phyloP scores from a whole-genome alignment of 345 rosid species.

The Excoecaria agallocha region DNA sequence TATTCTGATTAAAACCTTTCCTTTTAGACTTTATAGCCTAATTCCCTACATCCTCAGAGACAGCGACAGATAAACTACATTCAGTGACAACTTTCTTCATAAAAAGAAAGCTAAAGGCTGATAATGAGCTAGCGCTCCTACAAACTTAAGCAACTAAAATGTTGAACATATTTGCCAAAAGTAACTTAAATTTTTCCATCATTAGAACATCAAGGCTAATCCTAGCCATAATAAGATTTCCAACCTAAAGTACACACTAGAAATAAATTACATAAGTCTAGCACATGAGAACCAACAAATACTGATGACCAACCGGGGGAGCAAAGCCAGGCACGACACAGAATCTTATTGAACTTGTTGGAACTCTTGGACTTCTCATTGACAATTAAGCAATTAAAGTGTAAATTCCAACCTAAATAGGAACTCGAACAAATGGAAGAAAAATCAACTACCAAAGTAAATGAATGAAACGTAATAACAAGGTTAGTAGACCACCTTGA shows the following conservation, averaged over 20 bases:
- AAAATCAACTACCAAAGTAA: background rate
- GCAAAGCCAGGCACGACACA: background rate
- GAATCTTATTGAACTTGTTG: background rate
- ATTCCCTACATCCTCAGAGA: background rate
- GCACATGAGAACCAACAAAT: no score
- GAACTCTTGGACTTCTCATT: background rate
- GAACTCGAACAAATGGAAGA: background rate
- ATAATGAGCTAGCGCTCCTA: constrained; percentile 1
- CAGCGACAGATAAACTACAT: background rate
- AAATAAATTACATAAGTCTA: background rate
- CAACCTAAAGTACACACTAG: background rate
- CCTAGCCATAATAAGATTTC: background rate
- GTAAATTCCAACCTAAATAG: background rate
- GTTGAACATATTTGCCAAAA: background rate
- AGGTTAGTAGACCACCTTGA: constrained; percentile 45
- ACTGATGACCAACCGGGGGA: background rate
- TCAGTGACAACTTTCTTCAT: background rate
- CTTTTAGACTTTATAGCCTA: background rate
- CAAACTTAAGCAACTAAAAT: background rate
- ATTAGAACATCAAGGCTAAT: background rate
- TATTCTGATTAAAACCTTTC: no score
- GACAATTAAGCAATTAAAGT: background rate
- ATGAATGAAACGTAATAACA: background rate
- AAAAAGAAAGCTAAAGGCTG: background rate
- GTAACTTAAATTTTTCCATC: no score